Conservation (phyloP, 1,284 basidiomycete species). For the Moniliella sp. region DNA sequence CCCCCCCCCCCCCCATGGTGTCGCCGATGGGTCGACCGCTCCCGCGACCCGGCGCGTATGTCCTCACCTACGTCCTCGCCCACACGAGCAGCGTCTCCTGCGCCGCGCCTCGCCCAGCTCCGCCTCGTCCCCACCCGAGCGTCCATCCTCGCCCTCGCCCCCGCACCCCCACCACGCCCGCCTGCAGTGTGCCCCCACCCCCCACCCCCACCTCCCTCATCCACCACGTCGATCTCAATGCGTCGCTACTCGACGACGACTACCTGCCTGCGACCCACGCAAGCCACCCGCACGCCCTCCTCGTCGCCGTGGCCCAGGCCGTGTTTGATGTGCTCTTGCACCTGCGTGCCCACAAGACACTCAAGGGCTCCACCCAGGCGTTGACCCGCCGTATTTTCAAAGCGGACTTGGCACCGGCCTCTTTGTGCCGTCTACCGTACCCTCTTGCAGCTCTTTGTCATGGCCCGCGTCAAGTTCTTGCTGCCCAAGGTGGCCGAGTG, state of each 20-base stretch:
- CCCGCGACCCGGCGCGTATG: no score
- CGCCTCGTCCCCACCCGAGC: no score
- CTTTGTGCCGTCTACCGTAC: constrained; percentile 12
- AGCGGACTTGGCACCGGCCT: constrained; percentile 6
- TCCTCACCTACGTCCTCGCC: no score
- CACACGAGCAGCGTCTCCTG: no score
- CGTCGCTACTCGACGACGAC: not conserved
- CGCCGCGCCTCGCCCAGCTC: no score
- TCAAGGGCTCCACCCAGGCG: not conserved
- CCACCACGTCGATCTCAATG: not conserved
- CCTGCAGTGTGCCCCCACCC: not conserved
- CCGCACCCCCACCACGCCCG: not conserved
- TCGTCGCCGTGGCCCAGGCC: constrained; percentile 10
- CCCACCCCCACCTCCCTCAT: not conserved
- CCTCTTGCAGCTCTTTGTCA: constrained; percentile 5
- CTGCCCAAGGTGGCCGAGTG: constrained; percentile 2
- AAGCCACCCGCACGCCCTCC: constrained; percentile 6
- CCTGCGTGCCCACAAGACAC: constrained; percentile 10
- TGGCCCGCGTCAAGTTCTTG: constrained; percentile 4
- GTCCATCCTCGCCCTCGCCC: no score
- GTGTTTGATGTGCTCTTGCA: constrained; percentile 10
- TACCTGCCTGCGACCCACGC: constrained; percentile 7
- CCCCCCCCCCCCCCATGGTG: no score
- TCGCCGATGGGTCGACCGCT: no score
- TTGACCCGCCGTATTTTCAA: constrained; percentile 2